phyloP scores from a whole-genome alignment of 108 stramenopile species.

The Skeletonema costatum region DNA sequence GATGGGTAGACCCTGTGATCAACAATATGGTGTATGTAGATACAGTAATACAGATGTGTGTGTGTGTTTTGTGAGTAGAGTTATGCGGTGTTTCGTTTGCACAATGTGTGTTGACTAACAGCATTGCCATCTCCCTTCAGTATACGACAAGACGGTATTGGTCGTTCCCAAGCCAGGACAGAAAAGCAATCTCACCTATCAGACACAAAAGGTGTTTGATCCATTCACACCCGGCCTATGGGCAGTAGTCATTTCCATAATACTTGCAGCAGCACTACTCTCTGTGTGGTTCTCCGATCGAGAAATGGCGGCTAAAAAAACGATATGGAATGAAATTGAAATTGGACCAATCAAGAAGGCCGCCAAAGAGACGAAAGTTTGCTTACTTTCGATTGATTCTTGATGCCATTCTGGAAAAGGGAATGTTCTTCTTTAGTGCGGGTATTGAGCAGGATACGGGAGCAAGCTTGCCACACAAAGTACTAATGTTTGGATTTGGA shows the following conservation, averaged over 20 bases:
- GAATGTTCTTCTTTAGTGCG: constrained; percentile 30
- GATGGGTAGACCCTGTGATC: too few species aligned
- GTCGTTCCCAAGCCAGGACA: constrained; percentile 12
- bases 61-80: background rate
- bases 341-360: background rate
- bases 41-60: too few species aligned
- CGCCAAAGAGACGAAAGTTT: background rate
- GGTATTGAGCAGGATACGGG: constrained; percentile 21
- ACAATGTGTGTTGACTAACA: too few species aligned
- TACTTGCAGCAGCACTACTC: background rate
- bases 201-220: constrained; percentile 15
- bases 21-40: too few species aligned
- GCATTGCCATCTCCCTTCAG: background rate
- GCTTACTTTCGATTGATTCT: background rate
- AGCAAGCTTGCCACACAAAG: constrained; percentile 5
- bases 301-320: background rate
- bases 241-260: background rate
- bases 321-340: background rate
- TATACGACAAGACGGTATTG: constrained; percentile 26
- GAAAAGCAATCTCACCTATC: background rate
- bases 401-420: background rate
- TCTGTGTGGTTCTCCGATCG: constrained; percentile 12
- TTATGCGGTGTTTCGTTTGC: background rate
- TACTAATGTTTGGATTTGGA: constrained; percentile 27
- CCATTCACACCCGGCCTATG: constrained; percentile 13